These are phyloP conservation scores for Jimgerdemannia flammicorona DNA, from an alignment of 192 early-diverging fungal genomes.

Conservation along the genomic window DNA sequence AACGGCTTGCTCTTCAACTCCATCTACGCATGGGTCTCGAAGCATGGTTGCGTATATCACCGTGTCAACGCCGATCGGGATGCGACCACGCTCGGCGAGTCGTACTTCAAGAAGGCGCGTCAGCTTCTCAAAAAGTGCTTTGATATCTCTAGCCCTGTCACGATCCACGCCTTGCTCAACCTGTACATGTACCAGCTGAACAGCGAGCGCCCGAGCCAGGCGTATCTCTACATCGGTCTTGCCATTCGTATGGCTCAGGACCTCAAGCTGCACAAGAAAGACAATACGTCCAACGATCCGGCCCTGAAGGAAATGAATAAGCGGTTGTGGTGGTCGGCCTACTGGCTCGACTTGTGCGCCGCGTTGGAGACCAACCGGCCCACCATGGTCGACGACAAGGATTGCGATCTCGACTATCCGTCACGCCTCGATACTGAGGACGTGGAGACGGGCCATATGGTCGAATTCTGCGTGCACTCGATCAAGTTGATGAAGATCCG, in stretches of 20 bases:
- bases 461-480: slow-evolving; percentile 32
- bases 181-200: slow-evolving; percentile 39
- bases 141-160: slow-evolving; percentile 34
- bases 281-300: slow-evolving; percentile 25
- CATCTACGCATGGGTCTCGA: slow-evolving; percentile 37
- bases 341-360: slow-evolving; percentile 40
- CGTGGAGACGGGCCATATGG: slow-evolving; percentile 28
- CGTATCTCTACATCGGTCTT: slow-evolving; percentile 37
- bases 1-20: slow-evolving; percentile 26
- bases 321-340: slow-evolving; percentile 38
- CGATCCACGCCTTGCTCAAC: slow-evolving; percentile 36
- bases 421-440: slow-evolving; percentile 29
- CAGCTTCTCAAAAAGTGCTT: slow-evolving; percentile 38
- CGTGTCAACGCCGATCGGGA: slow-evolving; percentile 17
- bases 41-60: slow-evolving; percentile 35
- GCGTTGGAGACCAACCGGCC: slow-evolving; percentile 36
- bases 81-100: slow-evolving; percentile 27
- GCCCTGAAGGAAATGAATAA: slow-evolving; percentile 34
- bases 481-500: slow-evolving; percentile 40
- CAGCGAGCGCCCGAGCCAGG: slow-evolving; percentile 30
- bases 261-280: slow-evolving; percentile 38
- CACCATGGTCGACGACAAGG: slow-evolving; percentile 40
- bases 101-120: slow-evolving; percentile 36
- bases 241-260: slow-evolving; percentile 42
- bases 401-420: slow-evolving; percentile 38